Evolutionary conservation across 148 eudicot genomes (phyloP).

Genomic region (Rhododendron ferrugineum): DNA sequence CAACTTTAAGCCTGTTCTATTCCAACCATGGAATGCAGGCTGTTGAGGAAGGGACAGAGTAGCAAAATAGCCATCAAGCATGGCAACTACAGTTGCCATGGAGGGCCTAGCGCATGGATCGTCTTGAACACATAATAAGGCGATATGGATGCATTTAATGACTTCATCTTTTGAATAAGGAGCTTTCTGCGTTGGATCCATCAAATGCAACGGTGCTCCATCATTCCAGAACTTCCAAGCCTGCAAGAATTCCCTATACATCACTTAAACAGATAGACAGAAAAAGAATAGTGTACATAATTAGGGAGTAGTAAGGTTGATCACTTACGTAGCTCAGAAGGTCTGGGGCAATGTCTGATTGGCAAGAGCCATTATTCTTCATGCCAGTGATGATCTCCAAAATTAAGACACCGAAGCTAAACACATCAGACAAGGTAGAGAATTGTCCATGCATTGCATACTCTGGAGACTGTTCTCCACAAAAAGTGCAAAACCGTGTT

Average conservation of each 20-base stretch:
- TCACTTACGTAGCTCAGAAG: not conserved
- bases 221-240: constrained; percentile 38
- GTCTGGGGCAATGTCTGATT: no score
- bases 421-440: not conserved
- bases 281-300: not conserved
- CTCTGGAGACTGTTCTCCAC: no score
- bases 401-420: not conserved
- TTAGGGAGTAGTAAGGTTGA: not conserved
- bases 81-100: no score
- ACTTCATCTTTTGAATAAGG: not conserved
- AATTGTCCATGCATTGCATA: not conserved
- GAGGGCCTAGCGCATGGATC: no score
- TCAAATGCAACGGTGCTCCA: constrained; percentile 9
- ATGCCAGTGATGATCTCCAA: not conserved
- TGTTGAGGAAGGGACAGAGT: no score
- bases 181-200: constrained; percentile 18
- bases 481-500: no score
- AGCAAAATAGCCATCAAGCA: no score
- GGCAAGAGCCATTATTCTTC: not conserved
- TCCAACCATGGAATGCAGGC: no score
- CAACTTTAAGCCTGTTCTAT: not conserved
- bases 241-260: not conserved
- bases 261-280: not conserved
- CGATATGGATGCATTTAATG: no score
- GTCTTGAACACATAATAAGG: not conserved